Evolutionary conservation across 129 eudicot species (phyloP), one percentile per base, ranked within the genome.

Genomic region (Arctium minus): DNA sequence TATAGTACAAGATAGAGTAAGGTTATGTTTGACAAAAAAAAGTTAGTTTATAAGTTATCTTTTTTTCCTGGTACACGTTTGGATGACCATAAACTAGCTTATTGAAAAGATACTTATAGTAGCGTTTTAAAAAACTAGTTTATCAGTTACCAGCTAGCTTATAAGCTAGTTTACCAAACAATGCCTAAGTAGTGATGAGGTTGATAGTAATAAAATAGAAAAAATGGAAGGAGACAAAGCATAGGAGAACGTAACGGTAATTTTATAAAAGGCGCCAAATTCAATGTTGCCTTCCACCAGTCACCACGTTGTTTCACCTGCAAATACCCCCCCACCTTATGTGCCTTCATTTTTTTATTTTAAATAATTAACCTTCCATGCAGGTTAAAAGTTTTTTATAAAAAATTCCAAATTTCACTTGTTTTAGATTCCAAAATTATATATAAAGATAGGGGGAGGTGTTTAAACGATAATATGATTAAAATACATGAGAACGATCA

Each of bases 221-320:
- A 70, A 80, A 18, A n/a, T 67, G 1, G 1, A 35, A 60, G 15
- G 30, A 13, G 48, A 46, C 56, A 67, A 17, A 40, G 44, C 86
- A 82, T 82, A 68, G 81, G 77, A 82, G 81, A 68, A 46, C 81
- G 86, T 82, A 82, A 82, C 86, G 50, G 81, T 80, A 48, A 68
- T 76, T 81, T 82, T 67, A 31, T 75, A 82, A 77, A 82, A 73
- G 81, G 86, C 86, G 86, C 86, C 32, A 82, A 82, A 82, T 33
- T 44, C 86, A 1, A 82, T 82, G 86, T 46, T 82, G 86, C 77
- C 81, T 76, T 81, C 85, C 85, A 82, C 85, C 74, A 82, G 81
- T 82, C 33, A 82, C 85, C 77, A 76, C 81, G 85, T 82, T 82
- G 85, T 37, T 82, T 35, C 60, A 46, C 48, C 76, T 82, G 70